These are phyloP conservation scores for Sporisorium sorghi DNA, from an alignment of 1,284 basidiomycete genomes.

Conservation along the genomic window DNA sequence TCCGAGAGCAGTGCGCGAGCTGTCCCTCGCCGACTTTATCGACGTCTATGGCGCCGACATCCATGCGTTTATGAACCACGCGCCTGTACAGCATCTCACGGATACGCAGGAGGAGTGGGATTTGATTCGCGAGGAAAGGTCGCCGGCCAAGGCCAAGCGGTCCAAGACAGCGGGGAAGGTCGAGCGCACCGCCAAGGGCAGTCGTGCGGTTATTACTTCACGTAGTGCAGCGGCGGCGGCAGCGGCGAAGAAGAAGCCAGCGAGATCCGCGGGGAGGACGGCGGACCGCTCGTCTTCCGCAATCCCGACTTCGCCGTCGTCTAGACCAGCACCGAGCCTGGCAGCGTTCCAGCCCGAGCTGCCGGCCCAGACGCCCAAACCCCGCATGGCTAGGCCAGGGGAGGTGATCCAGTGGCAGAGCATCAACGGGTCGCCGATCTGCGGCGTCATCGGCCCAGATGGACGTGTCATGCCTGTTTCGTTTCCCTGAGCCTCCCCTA, in stretches of 20 bases:
- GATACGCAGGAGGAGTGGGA: slow-evolving; percentile 52
- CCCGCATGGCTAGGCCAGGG: slow-evolving; percentile 48
- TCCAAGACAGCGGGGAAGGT: slow-evolving; percentile 29
- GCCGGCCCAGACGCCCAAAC: slow-evolving; percentile 38
- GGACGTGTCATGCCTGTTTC: slow-evolving; percentile 37
- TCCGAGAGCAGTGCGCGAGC: slow-evolving; percentile 44
- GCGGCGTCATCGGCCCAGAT: slow-evolving; percentile 52
- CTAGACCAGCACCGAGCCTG: slow-evolving; percentile 35
- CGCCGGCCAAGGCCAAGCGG: slow-evolving; percentile 31
- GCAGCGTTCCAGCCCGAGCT: slow-evolving; percentile 41
- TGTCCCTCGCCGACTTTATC: slow-evolving; percentile 45
- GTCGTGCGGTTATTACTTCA: too few species aligned
- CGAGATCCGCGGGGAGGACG: slow-evolving; percentile 10
- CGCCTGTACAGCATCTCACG: slow-evolving; percentile 35
- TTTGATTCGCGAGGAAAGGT: slow-evolving; percentile 37
- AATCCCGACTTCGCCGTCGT: slow-evolving; percentile 13
- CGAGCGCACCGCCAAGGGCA: slow-evolving; percentile 10
- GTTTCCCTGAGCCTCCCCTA: slow-evolving; percentile 19
- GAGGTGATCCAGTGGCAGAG: slow-evolving; percentile 51
- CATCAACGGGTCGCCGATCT: slow-evolving; percentile 57
- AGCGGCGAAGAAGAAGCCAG: slow-evolving; percentile 11
- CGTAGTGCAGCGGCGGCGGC: too few species aligned
- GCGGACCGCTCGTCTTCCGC: slow-evolving; percentile 4
- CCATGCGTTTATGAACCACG: slow-evolving; percentile 44
- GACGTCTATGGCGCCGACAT: slow-evolving; percentile 50